A percentile compares a stretch with the other conserved stretches of the same genome.
Evolutionary conservation across 2,329 filamentous ascomycete genomes (phyloP).

Genomic region (Hypoxylon sp.): DNA sequence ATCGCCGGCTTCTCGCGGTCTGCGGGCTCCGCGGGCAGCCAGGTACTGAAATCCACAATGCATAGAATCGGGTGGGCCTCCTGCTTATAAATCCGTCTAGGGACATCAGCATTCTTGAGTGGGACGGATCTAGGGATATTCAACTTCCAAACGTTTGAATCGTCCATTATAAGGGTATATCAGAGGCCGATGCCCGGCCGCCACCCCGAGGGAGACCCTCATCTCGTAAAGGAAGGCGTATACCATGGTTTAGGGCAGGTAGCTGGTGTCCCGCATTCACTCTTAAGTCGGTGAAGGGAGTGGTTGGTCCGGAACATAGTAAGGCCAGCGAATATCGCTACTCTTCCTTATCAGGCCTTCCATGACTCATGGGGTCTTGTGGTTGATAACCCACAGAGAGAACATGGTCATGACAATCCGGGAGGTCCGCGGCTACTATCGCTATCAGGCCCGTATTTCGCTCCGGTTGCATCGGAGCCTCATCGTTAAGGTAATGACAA

Average conservation of each 20-base stretch:
- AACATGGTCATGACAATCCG: background rate
- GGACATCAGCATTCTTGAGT: constrained; percentile 24
- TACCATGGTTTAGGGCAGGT: constrained; percentile 15
- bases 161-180: constrained; percentile 24
- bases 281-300: constrained; percentile 22
- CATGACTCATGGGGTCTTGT: constrained; percentile 2
- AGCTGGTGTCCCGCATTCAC: constrained; percentile 10
- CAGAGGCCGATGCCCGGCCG: constrained; percentile 27
- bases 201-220: constrained; percentile 29
- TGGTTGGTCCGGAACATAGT: background rate
- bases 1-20: constrained; percentile 24
- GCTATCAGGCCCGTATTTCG: background rate
- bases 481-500: constrained; percentile 9
- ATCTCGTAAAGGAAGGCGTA: constrained; percentile 38
- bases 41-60: constrained; percentile 30
- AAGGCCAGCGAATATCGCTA: constrained; percentile 9
- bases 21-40: constrained; percentile 1
- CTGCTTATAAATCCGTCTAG: constrained; percentile 32
- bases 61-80: constrained; percentile 35
- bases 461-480: background rate
- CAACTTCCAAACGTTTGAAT: constrained; percentile 30
- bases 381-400: background rate
- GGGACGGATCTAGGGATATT: constrained; percentile 32
- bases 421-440: background rate
- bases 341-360: background rate